Evolutionary conservation across 768 basidiomycete species (phyloP), one percentile per base, ranked within the genome.

Genomic region (Lentinula sp.): DNA sequence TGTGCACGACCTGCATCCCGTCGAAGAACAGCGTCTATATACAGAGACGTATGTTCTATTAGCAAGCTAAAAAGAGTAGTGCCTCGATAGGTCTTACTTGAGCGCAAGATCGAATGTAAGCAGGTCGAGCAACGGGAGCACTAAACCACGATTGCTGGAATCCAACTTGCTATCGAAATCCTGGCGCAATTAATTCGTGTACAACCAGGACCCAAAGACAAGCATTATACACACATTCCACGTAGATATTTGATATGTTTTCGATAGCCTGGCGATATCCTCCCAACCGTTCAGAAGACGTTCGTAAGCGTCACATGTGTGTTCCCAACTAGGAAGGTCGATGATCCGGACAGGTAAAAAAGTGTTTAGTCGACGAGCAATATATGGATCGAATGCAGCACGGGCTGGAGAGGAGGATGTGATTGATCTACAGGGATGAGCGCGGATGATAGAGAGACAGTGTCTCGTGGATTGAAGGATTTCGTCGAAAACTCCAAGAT

Each of bases 291-390:
- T 79, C 15, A 91, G 66, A 31, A 88, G 67, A 1, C 66, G 69
- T 5, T 76, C 70, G 1, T 90, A 64, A 1, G 76, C 73, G 31
- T 77, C 65, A 83, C 87, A 92, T 0, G 79, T 81, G 2, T 76
- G 69, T 34, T 79, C 73, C 51, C 79, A 73, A 4, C 79, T 65
- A 0, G 84, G 83, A 0, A 86, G 66, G 28, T 76, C 72, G 8
- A 90, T 73, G 4, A 84, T 73, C n/a, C 87, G 83, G 18, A 89
- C 80, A 0, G 91, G 91, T 65, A 89, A 82, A 60, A 82, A 83
- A 34, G 84, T 86, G 50, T 83, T 84, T 2, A 93, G 75, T 31
- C 79, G 77, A n/a, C 89, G 84, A 2, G 84, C 80, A 51, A 90
- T 81, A 56, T 80, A 76, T 0, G 87, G 84, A 65, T 92, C 88